phyloP scores from a whole-genome alignment of 2,329 filamentous ascomycete species.

The Claviceps capensis region DNA sequence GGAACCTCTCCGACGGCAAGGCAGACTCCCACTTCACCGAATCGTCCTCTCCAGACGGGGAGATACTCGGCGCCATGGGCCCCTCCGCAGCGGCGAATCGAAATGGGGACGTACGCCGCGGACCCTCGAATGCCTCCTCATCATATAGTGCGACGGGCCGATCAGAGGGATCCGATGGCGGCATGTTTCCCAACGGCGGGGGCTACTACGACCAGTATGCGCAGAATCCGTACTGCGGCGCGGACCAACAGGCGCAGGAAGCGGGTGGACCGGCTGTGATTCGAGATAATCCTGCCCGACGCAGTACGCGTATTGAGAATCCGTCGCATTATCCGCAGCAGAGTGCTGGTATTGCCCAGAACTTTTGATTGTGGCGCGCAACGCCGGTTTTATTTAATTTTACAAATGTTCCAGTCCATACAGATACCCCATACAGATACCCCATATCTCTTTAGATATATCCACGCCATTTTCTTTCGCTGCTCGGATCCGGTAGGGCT shows the following conservation, averaged over 20 bases:
- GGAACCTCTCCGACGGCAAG: slow-evolving; percentile 51
- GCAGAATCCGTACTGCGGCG: slow-evolving; percentile 37
- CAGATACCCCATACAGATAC: too few species aligned
- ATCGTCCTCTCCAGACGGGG: slow-evolving; percentile 52
- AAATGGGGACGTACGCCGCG: slow-evolving; percentile 62
- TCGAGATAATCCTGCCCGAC: slow-evolving; percentile 77
- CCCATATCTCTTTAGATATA: too few species aligned
- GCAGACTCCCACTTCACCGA: slow-evolving; percentile 48
- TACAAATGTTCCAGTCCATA: too few species aligned
- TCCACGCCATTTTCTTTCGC: too few species aligned
- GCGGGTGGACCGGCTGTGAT: slow-evolving; percentile 61
- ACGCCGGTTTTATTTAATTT: neutral
- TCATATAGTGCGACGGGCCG: slow-evolving; percentile 75
- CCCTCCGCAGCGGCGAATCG: slow-evolving; percentile 54
- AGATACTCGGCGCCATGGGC: slow-evolving; percentile 73
- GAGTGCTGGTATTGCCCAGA: slow-evolving; percentile 90
- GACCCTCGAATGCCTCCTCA: slow-evolving; percentile 89
- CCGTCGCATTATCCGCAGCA: slow-evolving; percentile 81
- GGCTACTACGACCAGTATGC: slow-evolving; percentile 48
- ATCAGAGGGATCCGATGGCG: slow-evolving; percentile 53
- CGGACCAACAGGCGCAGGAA: slow-evolving; percentile 29
- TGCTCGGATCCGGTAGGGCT: too few species aligned
- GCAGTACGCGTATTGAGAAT: slow-evolving; percentile 91
- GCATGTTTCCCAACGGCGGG: slow-evolving; percentile 31
- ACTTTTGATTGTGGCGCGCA: slow-evolving; percentile 40